Conservation (phyloP, 495 filamentous ascomycete genomes). For the Trypethelium eluteriae region DNA sequence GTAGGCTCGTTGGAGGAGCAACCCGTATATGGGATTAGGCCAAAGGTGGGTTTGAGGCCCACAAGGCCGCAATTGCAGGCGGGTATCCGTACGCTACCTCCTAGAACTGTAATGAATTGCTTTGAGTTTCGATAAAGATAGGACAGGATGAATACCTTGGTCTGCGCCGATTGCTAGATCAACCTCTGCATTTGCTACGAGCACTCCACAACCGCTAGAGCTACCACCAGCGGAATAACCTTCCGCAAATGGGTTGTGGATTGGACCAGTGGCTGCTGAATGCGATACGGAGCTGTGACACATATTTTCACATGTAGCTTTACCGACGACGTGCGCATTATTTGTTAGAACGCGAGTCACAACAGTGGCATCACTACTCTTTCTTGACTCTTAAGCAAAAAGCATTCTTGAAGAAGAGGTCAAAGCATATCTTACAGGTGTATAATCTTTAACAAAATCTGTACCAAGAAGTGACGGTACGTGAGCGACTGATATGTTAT, state of each 20-base stretch:
- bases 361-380: slow-evolving; percentile 35
- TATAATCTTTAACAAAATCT: slow-evolving; percentile 26
- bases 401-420: neutral
- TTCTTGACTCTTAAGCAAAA: neutral
- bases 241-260: slow-evolving; percentile 34
- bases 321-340: slow-evolving; percentile 33
- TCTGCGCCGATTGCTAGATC: slow-evolving; percentile 55
- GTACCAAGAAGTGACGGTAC: slow-evolving; percentile 32
- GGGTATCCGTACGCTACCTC: slow-evolving; percentile 39
- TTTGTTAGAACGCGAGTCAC: slow-evolving; percentile 43
- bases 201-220: slow-evolving; percentile 47
- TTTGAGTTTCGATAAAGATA: neutral
- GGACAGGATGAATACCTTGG: slow-evolving; percentile 43
- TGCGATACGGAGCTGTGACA: slow-evolving; percentile 34
- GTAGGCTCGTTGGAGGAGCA: slow-evolving; percentile 32
- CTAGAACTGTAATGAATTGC: neutral
- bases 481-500: slow-evolving; percentile 29
- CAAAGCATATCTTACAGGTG: slow-evolving; percentile 14
- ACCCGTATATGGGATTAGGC: slow-evolving; percentile 32
- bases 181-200: slow-evolving; percentile 44
- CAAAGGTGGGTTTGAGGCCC: slow-evolving; percentile 38
- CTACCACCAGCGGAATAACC: slow-evolving; percentile 48
- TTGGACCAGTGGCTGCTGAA: slow-evolving; percentile 36
- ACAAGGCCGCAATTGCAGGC: slow-evolving; percentile 34
- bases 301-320: slow-evolving; percentile 39